phyloP scores from a whole-genome alignment of 768 basidiomycete genomes.

The Boletus sp. region DNA sequence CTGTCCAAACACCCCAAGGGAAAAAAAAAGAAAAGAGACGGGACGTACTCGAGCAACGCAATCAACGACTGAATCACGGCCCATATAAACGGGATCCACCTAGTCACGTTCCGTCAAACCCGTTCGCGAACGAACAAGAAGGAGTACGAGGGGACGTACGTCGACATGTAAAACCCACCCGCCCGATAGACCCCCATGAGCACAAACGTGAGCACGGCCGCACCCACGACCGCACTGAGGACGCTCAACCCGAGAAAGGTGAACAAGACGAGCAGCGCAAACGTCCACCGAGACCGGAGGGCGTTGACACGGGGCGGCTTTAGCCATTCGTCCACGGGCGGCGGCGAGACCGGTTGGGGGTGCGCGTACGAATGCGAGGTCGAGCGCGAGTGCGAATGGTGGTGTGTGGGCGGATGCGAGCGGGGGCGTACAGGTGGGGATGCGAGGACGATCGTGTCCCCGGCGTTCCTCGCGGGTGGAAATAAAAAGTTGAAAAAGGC shows the following conservation, averaged over 20 bases:
- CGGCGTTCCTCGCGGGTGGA: constrained; percentile 29
- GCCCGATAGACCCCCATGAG: not conserved
- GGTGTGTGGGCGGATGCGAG: not conserved
- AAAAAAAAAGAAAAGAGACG: not conserved
- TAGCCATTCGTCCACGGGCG: constrained; percentile 6
- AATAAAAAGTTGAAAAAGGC: constrained; percentile 43
- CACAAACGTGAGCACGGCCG: not conserved
- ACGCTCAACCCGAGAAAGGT: constrained; percentile 35
- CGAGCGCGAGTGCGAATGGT: not conserved
- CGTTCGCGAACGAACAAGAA: not conserved
- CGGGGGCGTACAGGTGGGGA: not conserved
- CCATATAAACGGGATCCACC: constrained; percentile 44
- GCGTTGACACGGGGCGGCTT: constrained; percentile 30
- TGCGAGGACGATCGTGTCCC: constrained; percentile 1
- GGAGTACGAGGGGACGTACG: not conserved
- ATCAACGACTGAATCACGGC: constrained; percentile 42
- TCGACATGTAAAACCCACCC: not conserved
- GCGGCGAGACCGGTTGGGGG: not conserved
- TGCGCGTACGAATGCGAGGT: not conserved
- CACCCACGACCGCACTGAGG: constrained; percentile 34
- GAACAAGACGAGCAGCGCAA: constrained; percentile 41
- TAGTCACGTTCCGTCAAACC: not conserved
- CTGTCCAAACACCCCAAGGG: too few relatives aligned
- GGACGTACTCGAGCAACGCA: constrained; percentile 37
- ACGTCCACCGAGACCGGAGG: constrained; percentile 37